Evolutionary conservation across 495 filamentous ascomycete genomes (phyloP).

Genomic region (Aspergillus cristatus): DNA sequence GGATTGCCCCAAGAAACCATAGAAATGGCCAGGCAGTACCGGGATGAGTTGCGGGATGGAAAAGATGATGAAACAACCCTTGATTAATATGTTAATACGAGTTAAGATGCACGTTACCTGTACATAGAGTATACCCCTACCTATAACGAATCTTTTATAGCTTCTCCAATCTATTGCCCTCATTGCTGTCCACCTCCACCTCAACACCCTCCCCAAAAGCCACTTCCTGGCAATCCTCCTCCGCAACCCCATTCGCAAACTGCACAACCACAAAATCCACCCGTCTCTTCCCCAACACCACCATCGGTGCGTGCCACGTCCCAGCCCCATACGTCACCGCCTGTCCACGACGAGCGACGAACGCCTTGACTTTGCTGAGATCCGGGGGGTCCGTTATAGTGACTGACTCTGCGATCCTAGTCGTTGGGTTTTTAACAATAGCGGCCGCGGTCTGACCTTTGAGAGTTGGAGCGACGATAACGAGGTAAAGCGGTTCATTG

Average conservation of each 20-base stretch:
- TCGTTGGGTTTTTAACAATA: constrained; percentile 8
- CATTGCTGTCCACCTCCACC: constrained; percentile 23
- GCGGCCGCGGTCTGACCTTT: constrained; percentile 23
- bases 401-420: constrained; percentile 22
- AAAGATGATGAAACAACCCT: neutral
- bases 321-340: constrained; percentile 86
- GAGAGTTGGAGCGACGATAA: constrained; percentile 77
- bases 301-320: constrained; percentile 98
- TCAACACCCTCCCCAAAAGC: constrained; percentile 36
- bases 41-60: constrained; percentile 11
- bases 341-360: constrained; percentile 68
- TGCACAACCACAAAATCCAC: constrained; percentile 85
- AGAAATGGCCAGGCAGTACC: constrained; percentile 37
- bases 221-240: constrained; percentile 89
- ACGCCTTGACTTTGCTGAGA: constrained; percentile 59
- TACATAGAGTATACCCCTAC: neutral
- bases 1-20: constrained; percentile 58
- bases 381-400: constrained; percentile 59
- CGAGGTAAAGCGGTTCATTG: constrained; percentile 55
- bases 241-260: constrained; percentile 70
- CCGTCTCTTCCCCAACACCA: constrained; percentile 58
- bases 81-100: neutral
- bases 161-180: constrained; percentile 14
- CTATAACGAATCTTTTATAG: constrained; percentile 10
- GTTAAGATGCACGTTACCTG: neutral